Percentiles rank a stretch among this genome's conserved stretches.
phyloP scores from a whole-genome alignment of 768 basidiomycete species.

The Mycena galericulata region DNA sequence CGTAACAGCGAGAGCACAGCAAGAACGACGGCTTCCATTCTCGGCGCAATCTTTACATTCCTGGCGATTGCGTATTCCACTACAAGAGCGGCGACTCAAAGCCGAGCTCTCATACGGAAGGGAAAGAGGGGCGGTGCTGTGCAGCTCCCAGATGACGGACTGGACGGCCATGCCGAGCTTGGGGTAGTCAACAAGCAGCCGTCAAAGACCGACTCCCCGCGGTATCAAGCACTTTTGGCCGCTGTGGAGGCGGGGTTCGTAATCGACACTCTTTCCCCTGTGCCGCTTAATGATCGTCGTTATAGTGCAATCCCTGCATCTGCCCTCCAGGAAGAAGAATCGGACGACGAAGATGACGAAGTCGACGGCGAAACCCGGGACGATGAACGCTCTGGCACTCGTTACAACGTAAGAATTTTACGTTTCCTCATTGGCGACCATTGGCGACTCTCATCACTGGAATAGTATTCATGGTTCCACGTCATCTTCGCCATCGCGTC shows the following conservation, averaged over 20 bases:
- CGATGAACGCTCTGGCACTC: conserved; percentile 93
- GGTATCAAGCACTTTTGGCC: conserved; percentile 94
- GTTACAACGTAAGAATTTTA: conserved; percentile 82
- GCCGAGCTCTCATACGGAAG: conserved; percentile 87
- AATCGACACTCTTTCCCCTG: not conserved
- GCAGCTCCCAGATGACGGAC: conserved; percentile 67
- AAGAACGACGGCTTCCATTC: conserved; percentile 85
- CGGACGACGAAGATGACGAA: conserved; percentile 85
- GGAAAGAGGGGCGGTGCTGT: conserved; percentile 74
- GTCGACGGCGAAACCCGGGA: conserved; percentile 82
- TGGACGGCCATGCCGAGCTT: conserved; percentile 72
- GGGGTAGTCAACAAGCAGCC: conserved; percentile 88
- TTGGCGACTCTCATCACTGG: conserved; percentile 23
- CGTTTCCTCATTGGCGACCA: not conserved
- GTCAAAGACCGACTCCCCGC: conserved; percentile 82
- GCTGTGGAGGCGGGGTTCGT: conserved; percentile 95
- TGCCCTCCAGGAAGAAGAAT: conserved; percentile 84
- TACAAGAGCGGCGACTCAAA: conserved; percentile 94
- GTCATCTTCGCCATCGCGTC: conserved; percentile 94
- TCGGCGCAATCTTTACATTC: conserved; percentile 97
- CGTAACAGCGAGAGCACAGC: conserved; percentile 69
- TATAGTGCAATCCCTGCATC: conserved; percentile 93
- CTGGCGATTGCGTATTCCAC: conserved; percentile 98
- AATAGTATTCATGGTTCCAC: conserved; percentile 98
- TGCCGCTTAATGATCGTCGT: not conserved